Evolutionary conservation across 2,329 filamentous ascomycete species (phyloP).

Genomic region (Tothia fuscella): DNA sequence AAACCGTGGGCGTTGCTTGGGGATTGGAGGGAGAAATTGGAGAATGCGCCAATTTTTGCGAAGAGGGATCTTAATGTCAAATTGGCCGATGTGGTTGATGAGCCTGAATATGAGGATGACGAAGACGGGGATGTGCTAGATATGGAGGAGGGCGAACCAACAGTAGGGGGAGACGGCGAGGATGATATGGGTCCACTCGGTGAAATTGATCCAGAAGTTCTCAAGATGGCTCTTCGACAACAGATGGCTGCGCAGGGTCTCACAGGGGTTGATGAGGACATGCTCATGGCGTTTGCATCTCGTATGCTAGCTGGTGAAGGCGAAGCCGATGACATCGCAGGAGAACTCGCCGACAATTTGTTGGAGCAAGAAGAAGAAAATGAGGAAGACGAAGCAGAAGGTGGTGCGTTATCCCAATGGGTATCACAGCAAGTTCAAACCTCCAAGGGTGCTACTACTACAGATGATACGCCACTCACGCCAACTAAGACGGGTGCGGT

Average conservation of each 20-base stretch:
- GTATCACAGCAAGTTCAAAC: neutral
- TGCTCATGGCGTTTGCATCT: constrained; percentile 4
- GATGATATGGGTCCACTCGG: neutral
- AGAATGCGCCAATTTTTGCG: constrained; percentile 4
- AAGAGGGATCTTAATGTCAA: neutral
- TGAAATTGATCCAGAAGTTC: constrained; percentile 8
- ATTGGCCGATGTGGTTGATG: constrained; percentile 4
- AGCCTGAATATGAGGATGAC: constrained; percentile 9
- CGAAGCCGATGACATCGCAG: constrained; percentile 7
- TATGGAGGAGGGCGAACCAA: constrained; percentile 1
- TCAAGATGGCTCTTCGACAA: constrained; percentile 6
- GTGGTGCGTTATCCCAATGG: neutral
- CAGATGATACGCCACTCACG: neutral
- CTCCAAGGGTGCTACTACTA: neutral
- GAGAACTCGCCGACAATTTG: constrained; percentile 8
- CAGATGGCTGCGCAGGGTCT: constrained; percentile 3
- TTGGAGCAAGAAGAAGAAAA: constrained; percentile 4
- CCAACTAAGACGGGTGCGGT: neutral
- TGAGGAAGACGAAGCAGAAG: neutral
- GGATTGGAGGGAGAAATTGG: constrained; percentile 32
- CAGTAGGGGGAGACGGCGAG: neutral
- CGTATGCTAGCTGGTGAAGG: constrained; percentile 8
- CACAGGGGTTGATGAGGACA: constrained; percentile 6
- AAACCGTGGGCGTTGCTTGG: constrained; percentile 29
- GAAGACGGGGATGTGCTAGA: neutral